These are phyloP conservation scores for Paxillus involutus DNA, from an alignment of 768 basidiomycete species.

Conservation along the genomic window DNA sequence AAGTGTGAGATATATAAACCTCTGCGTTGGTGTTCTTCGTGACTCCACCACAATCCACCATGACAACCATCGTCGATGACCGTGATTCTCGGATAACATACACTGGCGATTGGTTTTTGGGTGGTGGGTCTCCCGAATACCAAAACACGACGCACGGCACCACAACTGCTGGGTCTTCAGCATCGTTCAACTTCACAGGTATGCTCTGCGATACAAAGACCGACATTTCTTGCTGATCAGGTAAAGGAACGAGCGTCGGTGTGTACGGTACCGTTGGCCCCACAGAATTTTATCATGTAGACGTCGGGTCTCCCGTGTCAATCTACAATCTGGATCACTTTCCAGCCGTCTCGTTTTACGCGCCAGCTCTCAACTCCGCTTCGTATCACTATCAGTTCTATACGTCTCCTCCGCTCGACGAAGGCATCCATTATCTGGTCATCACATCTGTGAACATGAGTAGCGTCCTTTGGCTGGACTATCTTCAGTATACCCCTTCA, in stretches of 20 bases:
- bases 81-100: not conserved
- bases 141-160: constrained; percentile 1
- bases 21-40: too few species aligned
- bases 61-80: constrained; percentile 1
- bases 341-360: not conserved
- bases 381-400: constrained; percentile 1
- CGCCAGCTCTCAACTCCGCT: not conserved
- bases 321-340: not conserved
- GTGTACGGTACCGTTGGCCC: constrained; percentile 5
- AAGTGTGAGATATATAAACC: too few species aligned
- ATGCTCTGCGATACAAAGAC: not conserved
- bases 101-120: not conserved
- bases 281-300: not conserved
- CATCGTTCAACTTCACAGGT: constrained; percentile 2
- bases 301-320: not conserved
- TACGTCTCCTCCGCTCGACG: not conserved
- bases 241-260: not conserved
- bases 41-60: not conserved
- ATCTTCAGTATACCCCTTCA: constrained; percentile 1
- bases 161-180: not conserved
- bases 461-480: constrained; percentile 2
- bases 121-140: not conserved
- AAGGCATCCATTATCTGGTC: not conserved
- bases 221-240: not conserved
- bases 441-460: not conserved